Evolutionary conservation across 495 filamentous ascomycete species (phyloP), one percentile per base, ranked within the genome.

Genomic region (Acidomyces sp.): DNA sequence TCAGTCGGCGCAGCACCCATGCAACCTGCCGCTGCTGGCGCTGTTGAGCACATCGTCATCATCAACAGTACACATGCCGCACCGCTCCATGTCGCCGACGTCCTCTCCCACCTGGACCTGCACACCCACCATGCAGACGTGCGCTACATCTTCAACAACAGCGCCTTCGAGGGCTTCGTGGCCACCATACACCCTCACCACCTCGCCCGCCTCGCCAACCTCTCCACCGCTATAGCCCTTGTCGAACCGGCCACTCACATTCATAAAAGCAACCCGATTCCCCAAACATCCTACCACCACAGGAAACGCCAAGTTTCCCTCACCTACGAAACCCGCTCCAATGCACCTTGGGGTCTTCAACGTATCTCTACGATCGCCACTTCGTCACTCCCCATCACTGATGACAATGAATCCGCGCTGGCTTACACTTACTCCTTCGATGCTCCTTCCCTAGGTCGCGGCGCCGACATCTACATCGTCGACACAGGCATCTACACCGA

Each of bases 391-490:
- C n/a, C n/a, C n/a, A n/a, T n/a, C 11, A 56, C 63, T 13, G 47
- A 49, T 13, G 48, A 44, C 30, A 36, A 46, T 37, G 40, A 53
- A 3, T 19, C 37, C 2, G 33, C 43, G 6, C 39, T 63, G 17
- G 45, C 59, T 40, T 64, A 64, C 53, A 58, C 54, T 5, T 71
- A 72, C 42, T 31, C 52, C 4, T 71, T 63, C 40, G 49, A 59
- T 10, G 53, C 49, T 28, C 23, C 21, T 2, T 40, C 32, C 3
- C 57, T 67, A 9, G 68, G 67, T 4, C 31, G 44, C 0, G 66
- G 63, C 10, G 68, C 68, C 6, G 68, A 71, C 42, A 64, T 71
- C 41, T 71, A 71, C 46, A 39, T 71, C 18, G 43, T 71, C 17
- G 68, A 71, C 40, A 69, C 63, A 2, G 68, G 69, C 20, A 57